Evolutionary conservation across 2,329 filamentous ascomycete genomes (phyloP).

Genomic region (Stagonosporopsis rhizophila): DNA sequence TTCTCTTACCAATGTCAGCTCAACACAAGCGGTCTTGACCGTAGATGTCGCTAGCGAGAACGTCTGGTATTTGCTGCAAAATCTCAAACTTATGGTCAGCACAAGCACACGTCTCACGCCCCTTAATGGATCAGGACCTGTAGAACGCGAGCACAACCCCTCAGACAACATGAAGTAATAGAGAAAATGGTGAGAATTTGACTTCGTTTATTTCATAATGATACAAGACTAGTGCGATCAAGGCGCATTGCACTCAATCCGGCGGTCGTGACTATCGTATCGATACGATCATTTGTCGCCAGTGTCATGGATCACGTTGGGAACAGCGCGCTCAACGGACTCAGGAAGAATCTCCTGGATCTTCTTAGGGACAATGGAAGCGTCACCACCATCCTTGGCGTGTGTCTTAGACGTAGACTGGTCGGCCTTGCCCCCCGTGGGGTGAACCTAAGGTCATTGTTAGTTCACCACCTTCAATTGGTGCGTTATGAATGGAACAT

Average conservation of each 20-base stretch:
- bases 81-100: too few relatives aligned
- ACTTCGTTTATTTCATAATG: conserved; percentile 2
- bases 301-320: conserved; percentile 54
- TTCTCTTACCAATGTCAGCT: not conserved
- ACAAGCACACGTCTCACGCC: too few relatives aligned
- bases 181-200: not conserved
- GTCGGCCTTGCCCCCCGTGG: conserved; percentile 46
- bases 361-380: conserved; percentile 52
- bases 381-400: conserved; percentile 47
- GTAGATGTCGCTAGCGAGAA: too few relatives aligned
- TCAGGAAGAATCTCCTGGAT: conserved; percentile 55
- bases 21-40: not conserved
- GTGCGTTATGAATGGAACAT: not conserved
- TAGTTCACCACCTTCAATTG: not conserved
- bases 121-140: too few relatives aligned
- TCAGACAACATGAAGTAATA: too few relatives aligned
- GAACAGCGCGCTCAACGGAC: conserved; percentile 53
- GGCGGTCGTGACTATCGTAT: not conserved
- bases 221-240: conserved; percentile 1
- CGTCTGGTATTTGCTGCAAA: too few relatives aligned
- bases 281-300: conserved; percentile 32
- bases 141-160: too few relatives aligned
- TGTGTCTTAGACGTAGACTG: conserved; percentile 47
- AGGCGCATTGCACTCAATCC: conserved; percentile 7
- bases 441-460: conserved; percentile 40